Evolutionary conservation across 805 yeast genomes (phyloP).

Genomic region (Candida ascalaphidarum): DNA sequence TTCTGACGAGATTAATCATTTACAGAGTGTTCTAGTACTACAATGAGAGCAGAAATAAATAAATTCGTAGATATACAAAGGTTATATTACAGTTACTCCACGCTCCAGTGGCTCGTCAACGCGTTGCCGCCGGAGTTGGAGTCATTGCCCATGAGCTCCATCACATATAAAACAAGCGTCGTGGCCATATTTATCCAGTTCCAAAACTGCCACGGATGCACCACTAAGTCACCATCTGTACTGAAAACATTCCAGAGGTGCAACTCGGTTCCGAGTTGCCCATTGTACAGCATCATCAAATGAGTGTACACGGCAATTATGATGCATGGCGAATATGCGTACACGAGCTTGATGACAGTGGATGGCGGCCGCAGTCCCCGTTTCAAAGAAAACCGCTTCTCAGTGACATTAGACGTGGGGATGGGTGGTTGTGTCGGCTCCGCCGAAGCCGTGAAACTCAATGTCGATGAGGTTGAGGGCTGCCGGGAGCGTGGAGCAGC

Average conservation of each 20-base stretch:
- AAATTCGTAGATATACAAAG: not conserved
- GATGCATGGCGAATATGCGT: slow-evolving; percentile 89
- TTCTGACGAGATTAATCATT: slow-evolving; percentile 24
- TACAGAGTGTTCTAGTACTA: no score
- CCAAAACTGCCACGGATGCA: slow-evolving; percentile 93
- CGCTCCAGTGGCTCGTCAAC: slow-evolving; percentile 36
- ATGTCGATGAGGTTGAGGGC: slow-evolving; percentile 18
- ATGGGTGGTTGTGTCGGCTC: slow-evolving; percentile 7
- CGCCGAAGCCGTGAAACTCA: slow-evolving; percentile 4
- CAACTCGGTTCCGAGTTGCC: slow-evolving; percentile 58
- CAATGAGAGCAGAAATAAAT: no score
- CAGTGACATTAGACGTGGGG: not conserved
- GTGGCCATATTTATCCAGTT: slow-evolving; percentile 89
- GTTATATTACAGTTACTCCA: slow-evolving; percentile 14
- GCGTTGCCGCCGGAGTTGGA: slow-evolving; percentile 21
- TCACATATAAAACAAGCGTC: slow-evolving; percentile 68
- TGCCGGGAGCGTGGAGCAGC: slow-evolving; percentile 24
- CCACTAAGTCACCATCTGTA: slow-evolving; percentile 17
- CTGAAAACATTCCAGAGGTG: slow-evolving; percentile 40
- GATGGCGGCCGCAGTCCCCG: slow-evolving; percentile 16
- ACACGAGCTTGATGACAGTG: slow-evolving; percentile 47
- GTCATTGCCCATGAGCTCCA: slow-evolving; percentile 53
- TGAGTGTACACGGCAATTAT: slow-evolving; percentile 94
- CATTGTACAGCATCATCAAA: slow-evolving; percentile 80
- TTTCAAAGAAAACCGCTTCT: slow-evolving; percentile 6